Evolutionary conservation across 495 filamentous ascomycete genomes (phyloP), one percentile per base, ranked within the genome.

Genomic region (Lasiosphaeriaceae sp.): DNA sequence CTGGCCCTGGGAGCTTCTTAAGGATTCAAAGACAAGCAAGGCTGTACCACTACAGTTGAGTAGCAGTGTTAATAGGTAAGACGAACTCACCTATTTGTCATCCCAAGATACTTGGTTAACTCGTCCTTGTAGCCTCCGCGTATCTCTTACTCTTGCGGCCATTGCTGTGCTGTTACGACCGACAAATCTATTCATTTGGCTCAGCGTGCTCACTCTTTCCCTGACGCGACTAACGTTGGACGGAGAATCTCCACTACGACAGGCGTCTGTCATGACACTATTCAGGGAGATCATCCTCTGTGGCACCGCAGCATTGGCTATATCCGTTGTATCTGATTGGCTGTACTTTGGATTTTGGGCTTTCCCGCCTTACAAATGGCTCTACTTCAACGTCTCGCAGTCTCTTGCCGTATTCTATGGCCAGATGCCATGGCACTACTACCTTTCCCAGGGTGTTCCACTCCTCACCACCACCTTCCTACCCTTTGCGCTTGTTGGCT

Each of bases 381-480:
- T 97, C 21, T 84, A 95, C 68, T 96, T 96, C 80, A 99, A 99
- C 72, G 75, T 99, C 39, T 82, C 85, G 11, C 86, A 96, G 66
- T 87, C 85, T 9, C 78, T 99, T 14, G 88, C 94, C 29, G 80
- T 89, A 16, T 97, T 96, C 71, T 99, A 99, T 67, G 94, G 94
- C n/a, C 78, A 74, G 29, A 97, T 96, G 74, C 81, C 88, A 48
- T 88, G 86, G 82, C 90, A 96, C 64, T 99, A 97, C 73, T 99
- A 96, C 70, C 70, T 92, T 14, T 87, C 86, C 2, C 90, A 99
- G 75, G 94, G 92, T 31, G 81, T 93, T 17, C 94, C 93, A 11
- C 82, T 97, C 0, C 80, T 96, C 6, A 84, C 95, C 8, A 96
- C 89, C 2, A 94, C 90, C 2, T 83, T 86, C 47, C 74, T 96